Base-by-base conservation (phyloP, 2,329 filamentous ascomycete species). In the Paracamarosporium sp. region DNA sequence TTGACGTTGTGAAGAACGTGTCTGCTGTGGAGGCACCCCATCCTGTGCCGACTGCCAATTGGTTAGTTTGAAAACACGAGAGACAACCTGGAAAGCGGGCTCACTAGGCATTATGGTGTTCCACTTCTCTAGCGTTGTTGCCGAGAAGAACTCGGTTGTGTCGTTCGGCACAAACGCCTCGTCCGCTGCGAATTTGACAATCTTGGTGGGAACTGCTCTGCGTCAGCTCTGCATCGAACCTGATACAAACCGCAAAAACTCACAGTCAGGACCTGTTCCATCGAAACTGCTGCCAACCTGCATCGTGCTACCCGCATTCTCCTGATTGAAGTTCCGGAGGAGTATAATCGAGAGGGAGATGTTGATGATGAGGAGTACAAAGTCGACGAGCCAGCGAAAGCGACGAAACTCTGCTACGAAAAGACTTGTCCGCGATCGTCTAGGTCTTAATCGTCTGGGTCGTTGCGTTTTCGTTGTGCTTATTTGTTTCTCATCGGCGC, bases 131-230 rank as follows among this genome's bases (percentile, higher is more conserved):
- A 62, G 43, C 3, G 36, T 53, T 13, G 36, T 48, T 6, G 33
- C 30, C 1, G 51, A 33, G 47, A 61, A 59, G 53, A 57, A 62
- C 20, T 57, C 54, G 15, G 53, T 43, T 12, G 45, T 52, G 33
- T 57, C 48, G 24, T 41, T 56, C 6, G 59, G 59, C 7, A 57
- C 59, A 40, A 56, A 62, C 12, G 44, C 46, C 22, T 28, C 33
- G 20, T 62, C 59, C 24, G 59, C 48, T 15, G 45, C 53, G 20
- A 59, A 62, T 22, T 55, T 62, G 25, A 54, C 53, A 12, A 57
- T 56, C 28, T 57, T 55, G 5, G 59, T 61, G 9, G 55, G 55
- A 25, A 61, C 58, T 57, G 25, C 5, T 28, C n/a, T 9, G 12
- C 2, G 28, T 55, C 33, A 48, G 33, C 13, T 15, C 1, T 6